Evolutionary conservation across 805 yeast species (phyloP), one percentile per base, ranked within the genome.

Genomic region (Schwanniomyces yamadae): DNA sequence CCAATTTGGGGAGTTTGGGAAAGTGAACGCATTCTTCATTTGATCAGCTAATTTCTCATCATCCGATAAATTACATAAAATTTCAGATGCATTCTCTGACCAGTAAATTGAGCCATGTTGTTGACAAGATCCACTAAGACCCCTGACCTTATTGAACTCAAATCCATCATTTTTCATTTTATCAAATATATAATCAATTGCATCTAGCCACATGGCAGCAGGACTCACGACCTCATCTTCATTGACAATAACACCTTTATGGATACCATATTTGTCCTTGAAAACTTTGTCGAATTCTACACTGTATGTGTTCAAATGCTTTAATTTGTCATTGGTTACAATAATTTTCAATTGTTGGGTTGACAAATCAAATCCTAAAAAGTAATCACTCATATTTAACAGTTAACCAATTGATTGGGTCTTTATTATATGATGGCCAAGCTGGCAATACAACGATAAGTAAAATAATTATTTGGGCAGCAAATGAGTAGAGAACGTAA

Each of bases 31-130:
- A 1, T 47, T 46, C 14, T 50, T 47, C 24, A 84, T 49, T 42
- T 75, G 84, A 1, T 64, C 70, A 23, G 66, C 54, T 33, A 85
- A 61, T 2, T 66, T 40, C 9, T 50, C 33, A 4, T 46, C 40
- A 0, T 52, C 18, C 0, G 66, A 45, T 37, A 84, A 59, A 0
- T 48, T 40, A 1, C 41, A 28, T 34, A 88, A 64, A 3, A 69
- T 42, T 0, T 45, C 41, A 1, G 60, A 56, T 0, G 85, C 81
- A 6, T 61, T 47, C 4, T 58, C 16, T 1, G 86, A 71, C 91
- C 95, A 86, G 52, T 69, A 89, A 2, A 90, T 89, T 2, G 95
- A 83, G 0, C 96, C 96, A 53, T 89, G 96, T 52, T 89, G 96
- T 61, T 89, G 96, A 38, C 95, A 84, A 0, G 95, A 87, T 0